Base-by-base conservation (phyloP, 805 yeast species). In the Diddensiella transvaalensis region DNA sequence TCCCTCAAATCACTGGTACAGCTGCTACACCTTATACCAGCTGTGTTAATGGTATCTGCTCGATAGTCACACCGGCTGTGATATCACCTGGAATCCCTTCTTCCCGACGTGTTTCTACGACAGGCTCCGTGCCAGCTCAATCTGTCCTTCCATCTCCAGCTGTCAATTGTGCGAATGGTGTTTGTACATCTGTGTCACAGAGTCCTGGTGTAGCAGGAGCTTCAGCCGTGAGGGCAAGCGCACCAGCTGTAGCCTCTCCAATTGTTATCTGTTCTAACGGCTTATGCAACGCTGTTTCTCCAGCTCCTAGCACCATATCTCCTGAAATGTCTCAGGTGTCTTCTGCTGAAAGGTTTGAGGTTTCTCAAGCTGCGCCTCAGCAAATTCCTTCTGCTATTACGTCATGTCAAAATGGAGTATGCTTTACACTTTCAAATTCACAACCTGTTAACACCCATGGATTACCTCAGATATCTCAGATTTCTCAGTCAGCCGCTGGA, bases 281-380 rank as follows among this genome's bases (percentile, higher is more conserved):
- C 10, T 10, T 29, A 10, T 29, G 32, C 13, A 29, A 10, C 38
- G 22, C 39, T 13, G 30, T 19, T n/a, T 38, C 41, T 18, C 41
- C 41, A 5, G 41, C 41, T 19, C 6, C 47, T 17, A n/a, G 35
- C 21, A 22, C 42, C n/a, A 33, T n/a, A 39, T n/a, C 42, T 17
- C 17, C n/a, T n/a, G n/a, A n/a, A n/a, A n/a, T n/a, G n/a, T n/a
- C n/a, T n/a, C n/a, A 19, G 35, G n/a, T 15, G 23, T 11, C 42
- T 15, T 17, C 36, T 23, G 23, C 40, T n/a, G 10, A 19, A 39
- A 22, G 35, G n/a, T 10, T 22, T 33, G 15, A 22, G 15, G 36
- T 33, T 17, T 10, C 42, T 39, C 22, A 6, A 13, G 11, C 32
- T 29, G 13, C 13, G 32, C 10, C 11, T 18, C 40, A 17, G 17